Conservation (phyloP, 257 asterid genomes). For the Nyctanthes arbortristis region DNA sequence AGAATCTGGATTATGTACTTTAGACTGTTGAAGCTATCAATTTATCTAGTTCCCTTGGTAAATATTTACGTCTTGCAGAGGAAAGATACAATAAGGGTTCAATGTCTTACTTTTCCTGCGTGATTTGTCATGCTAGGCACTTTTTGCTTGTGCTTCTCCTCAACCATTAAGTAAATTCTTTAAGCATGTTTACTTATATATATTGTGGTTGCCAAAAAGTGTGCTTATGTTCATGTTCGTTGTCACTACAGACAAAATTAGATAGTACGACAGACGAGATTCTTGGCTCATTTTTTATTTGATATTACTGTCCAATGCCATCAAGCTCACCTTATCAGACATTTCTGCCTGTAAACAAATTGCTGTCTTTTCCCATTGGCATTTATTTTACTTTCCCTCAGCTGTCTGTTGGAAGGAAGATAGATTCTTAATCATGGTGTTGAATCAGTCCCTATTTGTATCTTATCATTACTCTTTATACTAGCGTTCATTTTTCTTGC, state of each 20-base stretch:
- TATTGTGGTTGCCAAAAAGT: not conserved
- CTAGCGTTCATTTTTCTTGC: too few species aligned
- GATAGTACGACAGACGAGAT: not conserved
- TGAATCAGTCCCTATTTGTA: not conserved
- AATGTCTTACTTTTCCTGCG: not conserved
- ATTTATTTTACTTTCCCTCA: not conserved
- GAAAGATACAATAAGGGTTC: not conserved
- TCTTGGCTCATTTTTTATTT: not conserved
- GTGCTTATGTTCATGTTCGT: not conserved
- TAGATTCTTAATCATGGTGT: not conserved
- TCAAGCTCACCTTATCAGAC: too few species aligned
- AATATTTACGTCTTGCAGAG: not conserved
- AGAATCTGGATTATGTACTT: conserved; percentile 9
- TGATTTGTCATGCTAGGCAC: not conserved
- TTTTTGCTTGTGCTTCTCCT: too few species aligned
- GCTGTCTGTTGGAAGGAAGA: not conserved
- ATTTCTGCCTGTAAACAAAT: too few species aligned
- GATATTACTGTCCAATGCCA: too few species aligned
- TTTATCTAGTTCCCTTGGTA: not conserved
- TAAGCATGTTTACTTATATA: not conserved
- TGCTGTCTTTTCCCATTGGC: not conserved
- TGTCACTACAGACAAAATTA: not conserved
- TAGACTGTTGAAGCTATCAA: not conserved
- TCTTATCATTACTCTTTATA: too few species aligned
- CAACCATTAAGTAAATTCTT: too few species aligned